Evolutionary conservation across 2,329 filamentous ascomycete species (phyloP).

Genomic region (Gaeumannomyces sp.): DNA sequence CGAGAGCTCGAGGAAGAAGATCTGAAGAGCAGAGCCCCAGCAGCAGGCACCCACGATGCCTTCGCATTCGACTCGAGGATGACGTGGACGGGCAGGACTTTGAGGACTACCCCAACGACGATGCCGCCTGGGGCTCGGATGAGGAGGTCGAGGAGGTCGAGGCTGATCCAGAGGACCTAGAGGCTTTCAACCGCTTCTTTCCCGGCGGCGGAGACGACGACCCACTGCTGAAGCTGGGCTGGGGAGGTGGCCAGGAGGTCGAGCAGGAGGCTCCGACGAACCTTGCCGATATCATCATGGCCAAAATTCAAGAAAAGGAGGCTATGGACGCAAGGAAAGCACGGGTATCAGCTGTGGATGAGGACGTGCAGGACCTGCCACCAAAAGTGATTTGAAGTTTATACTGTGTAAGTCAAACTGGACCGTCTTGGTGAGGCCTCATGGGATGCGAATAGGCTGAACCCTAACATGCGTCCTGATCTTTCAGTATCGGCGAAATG

Average conservation of each 20-base stretch:
- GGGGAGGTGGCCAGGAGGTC: conserved; percentile 37
- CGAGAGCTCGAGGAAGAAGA: conserved; percentile 85
- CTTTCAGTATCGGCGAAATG: conserved; percentile 68
- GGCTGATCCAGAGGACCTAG: conserved; percentile 81
- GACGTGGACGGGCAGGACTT: conserved; percentile 41
- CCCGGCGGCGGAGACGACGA: conserved; percentile 64
- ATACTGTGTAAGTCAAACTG: conserved; percentile 60
- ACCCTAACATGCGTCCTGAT: conserved; percentile 15
- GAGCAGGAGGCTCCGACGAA: conserved; percentile 56
- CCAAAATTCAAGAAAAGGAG: conserved; percentile 91
- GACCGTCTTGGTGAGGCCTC: not conserved
- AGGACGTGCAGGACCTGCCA: conserved; percentile 72
- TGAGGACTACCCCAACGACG: conserved; percentile 43
- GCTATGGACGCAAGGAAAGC: conserved; percentile 46
- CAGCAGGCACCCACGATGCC: conserved; percentile 42
- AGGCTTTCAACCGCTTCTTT: conserved; percentile 87
- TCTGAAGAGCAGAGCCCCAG: conserved; percentile 8
- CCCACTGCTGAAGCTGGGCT: conserved; percentile 63
- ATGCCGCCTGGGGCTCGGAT: conserved; percentile 75
- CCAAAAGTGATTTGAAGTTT: conserved; percentile 91
- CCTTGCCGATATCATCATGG: conserved; percentile 84
- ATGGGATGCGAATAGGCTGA: not conserved
- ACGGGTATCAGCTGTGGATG: conserved; percentile 55
- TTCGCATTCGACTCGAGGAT: conserved; percentile 74
- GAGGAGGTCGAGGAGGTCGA: conserved; percentile 67